Evolutionary conservation across 2,329 filamentous ascomycete genomes (phyloP).

Genomic region (Alternaria incomplexa): DNA sequence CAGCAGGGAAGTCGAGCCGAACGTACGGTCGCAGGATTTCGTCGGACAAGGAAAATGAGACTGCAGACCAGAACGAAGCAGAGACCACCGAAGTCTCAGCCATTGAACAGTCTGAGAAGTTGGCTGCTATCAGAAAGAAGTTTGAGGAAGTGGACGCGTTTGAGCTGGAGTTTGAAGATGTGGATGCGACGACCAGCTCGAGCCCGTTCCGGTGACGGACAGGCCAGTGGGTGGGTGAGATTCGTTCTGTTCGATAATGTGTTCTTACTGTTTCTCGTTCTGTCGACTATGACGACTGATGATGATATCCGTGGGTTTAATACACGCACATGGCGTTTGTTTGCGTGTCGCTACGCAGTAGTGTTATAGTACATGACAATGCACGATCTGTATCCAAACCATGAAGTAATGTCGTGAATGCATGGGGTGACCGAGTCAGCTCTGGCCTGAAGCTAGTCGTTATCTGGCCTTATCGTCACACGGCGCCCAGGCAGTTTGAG

Average conservation of each 20-base stretch:
- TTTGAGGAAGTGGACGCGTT: constrained; percentile 59
- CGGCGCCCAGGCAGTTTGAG: neutral
- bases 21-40: constrained; percentile 45
- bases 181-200: constrained; percentile 48
- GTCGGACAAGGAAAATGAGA: constrained; percentile 54
- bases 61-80: constrained; percentile 27
- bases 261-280: neutral
- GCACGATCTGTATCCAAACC: neutral
- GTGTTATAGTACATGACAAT: neutral
- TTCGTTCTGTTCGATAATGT: neutral
- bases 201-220: constrained; percentile 47
- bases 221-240: neutral
- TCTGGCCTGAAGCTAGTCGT: constrained; percentile 10
- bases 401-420: neutral
- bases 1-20: constrained; percentile 30
- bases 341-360: neutral
- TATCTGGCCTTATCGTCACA: constrained; percentile 33
- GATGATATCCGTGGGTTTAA: constrained; percentile 6
- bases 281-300: constrained; percentile 6
- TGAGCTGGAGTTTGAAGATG: constrained; percentile 59
- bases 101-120: constrained; percentile 37
- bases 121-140: constrained; percentile 54
- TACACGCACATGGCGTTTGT: constrained; percentile 5
- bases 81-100: constrained; percentile 37
- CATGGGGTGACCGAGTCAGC: neutral